A percentile compares a stretch with the other conserved stretches of the same genome.
Conservation (phyloP, 768 basidiomycete genomes). For the Leucocoprinus leucothites region DNA sequence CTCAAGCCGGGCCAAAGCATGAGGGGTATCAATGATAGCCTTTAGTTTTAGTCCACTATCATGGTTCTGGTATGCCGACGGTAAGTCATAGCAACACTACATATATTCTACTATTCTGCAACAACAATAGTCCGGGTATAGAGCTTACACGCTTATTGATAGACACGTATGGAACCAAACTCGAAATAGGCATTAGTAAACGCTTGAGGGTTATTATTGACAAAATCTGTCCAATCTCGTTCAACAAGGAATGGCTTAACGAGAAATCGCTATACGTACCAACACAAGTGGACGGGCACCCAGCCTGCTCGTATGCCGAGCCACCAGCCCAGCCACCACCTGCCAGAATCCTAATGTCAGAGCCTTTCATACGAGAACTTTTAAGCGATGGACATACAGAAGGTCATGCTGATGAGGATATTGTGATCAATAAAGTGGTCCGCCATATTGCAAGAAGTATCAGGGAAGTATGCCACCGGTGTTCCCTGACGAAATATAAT, state of each 20-base stretch:
- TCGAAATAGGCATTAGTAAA: constrained; percentile 69
- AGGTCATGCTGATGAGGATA: constrained; percentile 59
- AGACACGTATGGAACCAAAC: constrained; percentile 49
- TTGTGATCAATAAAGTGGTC: constrained; percentile 50
- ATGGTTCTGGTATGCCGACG: too few relatives aligned
- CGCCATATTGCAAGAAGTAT: constrained; percentile 48
- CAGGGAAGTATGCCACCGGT: constrained; percentile 56
- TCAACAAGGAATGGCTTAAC: too few relatives aligned
- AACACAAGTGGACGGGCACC: constrained; percentile 13
- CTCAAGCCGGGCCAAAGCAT: too few relatives aligned
- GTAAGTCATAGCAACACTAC: too few relatives aligned
- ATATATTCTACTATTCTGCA: too few relatives aligned
- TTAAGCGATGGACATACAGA: constrained; percentile 39
- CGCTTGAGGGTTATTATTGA: constrained; percentile 57
- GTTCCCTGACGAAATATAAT: constrained; percentile 21
- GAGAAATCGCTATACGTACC: background rate
- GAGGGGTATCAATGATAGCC: too few relatives aligned
- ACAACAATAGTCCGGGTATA: too few relatives aligned
- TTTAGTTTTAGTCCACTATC: too few relatives aligned
- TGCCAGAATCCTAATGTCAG: background rate
- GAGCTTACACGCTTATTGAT: too few relatives aligned
- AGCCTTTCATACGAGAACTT: background rate
- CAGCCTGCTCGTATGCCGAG: background rate
- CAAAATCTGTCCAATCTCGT: constrained; percentile 38
- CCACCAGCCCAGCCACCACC: constrained; percentile 18